These are phyloP conservation scores for Penicillium sp. DNA, from an alignment of 2,329 filamentous ascomycete genomes.

Conservation along the genomic window DNA sequence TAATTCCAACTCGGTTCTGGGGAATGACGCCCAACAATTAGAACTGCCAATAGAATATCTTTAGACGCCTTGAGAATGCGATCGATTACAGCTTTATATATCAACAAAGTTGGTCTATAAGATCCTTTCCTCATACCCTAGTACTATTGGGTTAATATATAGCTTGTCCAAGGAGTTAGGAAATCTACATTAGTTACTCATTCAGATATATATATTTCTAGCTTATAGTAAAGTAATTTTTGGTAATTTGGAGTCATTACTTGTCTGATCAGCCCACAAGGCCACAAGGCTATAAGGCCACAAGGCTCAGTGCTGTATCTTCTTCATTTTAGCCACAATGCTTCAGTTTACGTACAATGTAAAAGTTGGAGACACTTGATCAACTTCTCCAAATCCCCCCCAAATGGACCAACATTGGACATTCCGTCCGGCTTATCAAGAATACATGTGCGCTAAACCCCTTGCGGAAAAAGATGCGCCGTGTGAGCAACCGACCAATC, in stretches of 20 bases:
- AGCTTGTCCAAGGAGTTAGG: too few relatives aligned
- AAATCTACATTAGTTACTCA: too few relatives aligned
- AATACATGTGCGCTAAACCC: slow-evolving; percentile 13
- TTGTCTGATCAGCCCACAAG: neutral
- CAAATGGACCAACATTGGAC: neutral
- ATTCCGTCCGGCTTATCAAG: neutral
- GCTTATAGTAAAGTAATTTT: too few relatives aligned
- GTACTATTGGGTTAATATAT: too few relatives aligned
- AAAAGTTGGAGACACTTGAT: neutral
- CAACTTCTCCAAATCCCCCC: neutral
- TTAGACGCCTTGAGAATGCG: too few relatives aligned
- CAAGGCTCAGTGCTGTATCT: neutral
- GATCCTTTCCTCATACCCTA: too few relatives aligned
- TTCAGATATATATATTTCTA: neutral
- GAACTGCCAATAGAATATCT: too few relatives aligned
- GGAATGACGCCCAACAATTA: neutral
- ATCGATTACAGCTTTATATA: too few relatives aligned
- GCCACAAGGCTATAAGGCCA: neutral
- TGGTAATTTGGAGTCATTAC: neutral
- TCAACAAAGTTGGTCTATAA: too few relatives aligned
- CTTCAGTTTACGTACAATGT: too few relatives aligned
- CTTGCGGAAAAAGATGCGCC: slow-evolving; percentile 19
- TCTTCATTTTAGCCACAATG: neutral
- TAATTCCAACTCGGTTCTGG: neutral
- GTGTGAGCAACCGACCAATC: slow-evolving; percentile 13